Base-by-base conservation (phyloP, 441 rosid species). In the Euphorbia celastroides region DNA sequence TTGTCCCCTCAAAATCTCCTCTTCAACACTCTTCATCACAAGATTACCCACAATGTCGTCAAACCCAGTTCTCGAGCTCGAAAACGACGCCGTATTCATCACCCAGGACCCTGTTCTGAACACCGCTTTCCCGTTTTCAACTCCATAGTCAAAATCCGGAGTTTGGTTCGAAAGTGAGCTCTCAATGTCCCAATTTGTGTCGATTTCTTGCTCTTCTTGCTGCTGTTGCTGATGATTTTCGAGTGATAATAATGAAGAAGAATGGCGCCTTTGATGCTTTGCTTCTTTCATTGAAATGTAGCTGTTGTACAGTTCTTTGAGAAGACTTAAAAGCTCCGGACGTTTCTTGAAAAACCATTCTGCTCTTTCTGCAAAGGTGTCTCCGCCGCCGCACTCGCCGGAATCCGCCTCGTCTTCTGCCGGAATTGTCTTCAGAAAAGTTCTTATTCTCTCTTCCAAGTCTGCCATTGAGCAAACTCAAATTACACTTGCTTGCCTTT, bases 341-440 rank as follows among this genome's bases (percentile, higher is more conserved):
- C 89, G 83, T 70, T 74, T 81, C 73, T 72, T 80, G 79, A 84
- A 88, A 70, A 81, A 88, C 74, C 88, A 83, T 65, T 88, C 84
- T 59, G 94, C 91, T 0, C 94, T 82, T 54, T 84, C 79, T 41
- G 81, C 84, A 27, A 88, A 85, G 1, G 86, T 85, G 52, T 88
- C 88, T 8, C 83, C 82, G 0, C 60, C 57, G 0, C 64, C 63
- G 23, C 75, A 44, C 50, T 59, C 63, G 19, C 75, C 78, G 3
- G 54, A 48, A 2, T 48, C 22, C 4, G 3, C 32, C 25, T 55
- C 32, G 2, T 80, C 74, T 72, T 76, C 79, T 61, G 70, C 77
- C 27, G 69, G 65, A 27, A 66, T 66, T 67, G 54, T n/a, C 4
- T 67, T 22, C 10, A 78, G 42, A 76, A 82, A 67, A 65, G 64